Evolutionary conservation across 305 asterid genomes (phyloP).

Genomic region (Ruellia speciosa): DNA sequence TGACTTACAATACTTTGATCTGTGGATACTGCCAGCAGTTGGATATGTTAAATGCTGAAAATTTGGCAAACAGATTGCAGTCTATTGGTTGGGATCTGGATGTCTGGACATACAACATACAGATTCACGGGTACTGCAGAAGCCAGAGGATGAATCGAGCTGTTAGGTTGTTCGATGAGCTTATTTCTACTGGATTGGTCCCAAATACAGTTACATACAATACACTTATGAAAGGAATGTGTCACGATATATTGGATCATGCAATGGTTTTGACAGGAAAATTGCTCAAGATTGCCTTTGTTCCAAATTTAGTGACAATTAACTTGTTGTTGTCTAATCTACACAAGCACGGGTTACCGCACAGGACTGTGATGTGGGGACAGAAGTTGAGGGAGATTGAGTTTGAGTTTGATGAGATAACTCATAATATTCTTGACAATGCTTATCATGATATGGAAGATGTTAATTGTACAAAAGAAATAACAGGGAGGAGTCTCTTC

Average conservation of each 20-base stretch:
- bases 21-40: conserved; percentile 72
- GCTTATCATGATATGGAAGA: conserved; percentile 51
- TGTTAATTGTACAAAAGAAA: conserved; percentile 33
- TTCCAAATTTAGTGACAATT: conserved; percentile 68
- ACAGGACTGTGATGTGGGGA: conserved; percentile 76
- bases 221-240: conserved; percentile 61
- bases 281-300: conserved; percentile 82
- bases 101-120: conserved; percentile 71
- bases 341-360: conserved; percentile 74
- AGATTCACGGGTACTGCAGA: conserved; percentile 66
- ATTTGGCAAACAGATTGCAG: conserved; percentile 47
- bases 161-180: conserved; percentile 59
- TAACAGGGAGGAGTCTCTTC: conserved; percentile 65
- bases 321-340: conserved; percentile 72
- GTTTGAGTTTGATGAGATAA: conserved; percentile 75
- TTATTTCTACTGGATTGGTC: conserved; percentile 65
- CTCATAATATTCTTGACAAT: conserved; percentile 53
- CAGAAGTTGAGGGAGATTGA: conserved; percentile 66
- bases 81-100: conserved; percentile 73
- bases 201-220: conserved; percentile 87
- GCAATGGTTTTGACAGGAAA: conserved; percentile 83
- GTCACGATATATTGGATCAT: conserved; percentile 75
- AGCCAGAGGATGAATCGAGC: conserved; percentile 64
- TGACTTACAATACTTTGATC: conserved; percentile 84
- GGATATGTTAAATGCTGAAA: conserved; percentile 66